Base-by-base conservation (phyloP, 2,329 filamentous ascomycete genomes). In the Nakataea oryzae region DNA sequence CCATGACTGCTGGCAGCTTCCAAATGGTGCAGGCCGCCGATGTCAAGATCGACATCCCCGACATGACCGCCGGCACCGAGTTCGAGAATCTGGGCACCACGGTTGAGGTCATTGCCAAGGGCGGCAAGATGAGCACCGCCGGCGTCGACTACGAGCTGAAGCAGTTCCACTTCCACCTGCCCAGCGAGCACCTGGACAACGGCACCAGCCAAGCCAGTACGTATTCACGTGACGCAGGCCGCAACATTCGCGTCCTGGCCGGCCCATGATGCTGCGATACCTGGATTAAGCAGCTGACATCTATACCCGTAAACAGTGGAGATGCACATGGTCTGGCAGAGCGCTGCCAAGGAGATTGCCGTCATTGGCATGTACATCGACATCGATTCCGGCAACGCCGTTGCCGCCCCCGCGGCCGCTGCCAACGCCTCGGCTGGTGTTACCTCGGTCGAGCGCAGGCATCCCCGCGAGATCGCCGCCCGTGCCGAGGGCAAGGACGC, bases 51-150 rank as follows among this genome's bases (percentile, higher is more conserved):
- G 66, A 72, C 41, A 74, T 84, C 61, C 75, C 79, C 55, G 76
- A 73, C 67, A 71, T 74, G 58, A 68, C 69, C 24, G 71, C 73
- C 57, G 78, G 73, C 8, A 76, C 79, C 58, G 74, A 76, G 50
- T 82, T 85, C 62, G 80, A 84, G 71, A 85, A 86, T 70, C 74
- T 84, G 13, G 82, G 82, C 58, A 81, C 80, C 29, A 85, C 81
- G 0, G 76, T 86, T 61, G 80, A 85, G 73, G 77, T 83, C 62
- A 73, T 84, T 32, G 79, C 79, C 62, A 78, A 69, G 29, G 74
- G 74, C 3, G 74, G 73, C 59, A 70, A 68, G 1, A 70, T 77
- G 50, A 66, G 67, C 9, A 66, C 77, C 21, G 71, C 70, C 57
- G 74, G 70, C 54, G 70, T 68, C 59, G 66, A 67, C 21, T 80